phyloP scores from a whole-genome alignment of 2,329 filamentous ascomycete species.

The Aspergillus fumigatiaffinis region DNA sequence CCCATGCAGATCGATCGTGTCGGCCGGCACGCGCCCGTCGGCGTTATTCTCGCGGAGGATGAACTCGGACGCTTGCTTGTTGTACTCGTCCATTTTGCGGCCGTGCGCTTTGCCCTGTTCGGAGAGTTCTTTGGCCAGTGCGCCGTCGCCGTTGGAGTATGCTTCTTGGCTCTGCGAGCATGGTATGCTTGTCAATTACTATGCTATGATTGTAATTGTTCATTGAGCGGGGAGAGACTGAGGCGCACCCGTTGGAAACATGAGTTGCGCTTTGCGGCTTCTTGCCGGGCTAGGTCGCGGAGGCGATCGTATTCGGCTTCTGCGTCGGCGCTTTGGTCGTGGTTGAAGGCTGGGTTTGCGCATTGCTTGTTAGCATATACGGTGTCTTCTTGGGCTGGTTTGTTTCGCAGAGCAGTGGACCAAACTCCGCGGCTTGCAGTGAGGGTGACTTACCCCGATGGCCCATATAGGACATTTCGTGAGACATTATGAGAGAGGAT shows the following conservation, averaged over 20 bases:
- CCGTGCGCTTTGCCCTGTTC: constrained; percentile 83
- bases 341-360: constrained; percentile 66
- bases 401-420: background rate
- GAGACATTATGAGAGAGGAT: constrained; percentile 28
- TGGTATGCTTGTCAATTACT: background rate
- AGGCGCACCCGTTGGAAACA: constrained; percentile 67
- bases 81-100: constrained; percentile 79
- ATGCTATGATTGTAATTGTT: background rate
- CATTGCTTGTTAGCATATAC: constrained; percentile 3
- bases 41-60: constrained; percentile 97
- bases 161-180: constrained; percentile 64
- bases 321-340: constrained; percentile 60
- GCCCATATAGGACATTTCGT: constrained; percentile 43
- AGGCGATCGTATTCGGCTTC: constrained; percentile 92
- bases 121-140: constrained; percentile 74
- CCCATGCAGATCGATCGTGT: constrained; percentile 92
- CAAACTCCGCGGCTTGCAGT: background rate
- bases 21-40: constrained; percentile 64
- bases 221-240: background rate
- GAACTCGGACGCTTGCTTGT: constrained; percentile 84
- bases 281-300: constrained; percentile 74
- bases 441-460: constrained; percentile 28
- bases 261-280: constrained; percentile 71
- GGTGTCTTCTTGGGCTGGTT: background rate
- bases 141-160: constrained; percentile 79